A percentile compares a stretch with the other conserved stretches of the same genome.
Evolutionary conservation across 2,329 filamentous ascomycete genomes (phyloP).

Genomic region (Aspergillus quadrilineatus): DNA sequence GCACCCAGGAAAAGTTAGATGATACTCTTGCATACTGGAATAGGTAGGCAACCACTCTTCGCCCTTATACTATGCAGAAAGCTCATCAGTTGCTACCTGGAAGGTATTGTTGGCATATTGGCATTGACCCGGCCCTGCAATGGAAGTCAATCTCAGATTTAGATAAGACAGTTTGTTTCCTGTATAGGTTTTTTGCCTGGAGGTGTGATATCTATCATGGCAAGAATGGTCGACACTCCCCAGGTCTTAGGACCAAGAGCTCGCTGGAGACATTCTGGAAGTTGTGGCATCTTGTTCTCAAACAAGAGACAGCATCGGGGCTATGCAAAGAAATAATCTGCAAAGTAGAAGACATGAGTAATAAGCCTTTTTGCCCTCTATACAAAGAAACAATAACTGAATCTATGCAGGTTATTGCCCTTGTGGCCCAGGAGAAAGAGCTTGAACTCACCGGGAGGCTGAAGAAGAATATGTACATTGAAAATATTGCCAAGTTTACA

Average conservation of each 20-base stretch:
- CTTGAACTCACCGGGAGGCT: constrained; percentile 20
- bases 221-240: constrained; percentile 15
- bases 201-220: constrained; percentile 18
- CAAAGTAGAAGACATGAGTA: constrained; percentile 24
- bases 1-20: constrained; percentile 28
- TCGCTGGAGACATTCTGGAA: constrained; percentile 25
- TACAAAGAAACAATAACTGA: not conserved
- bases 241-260: constrained; percentile 21
- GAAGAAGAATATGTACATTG: constrained; percentile 35
- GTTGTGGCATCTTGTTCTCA: constrained; percentile 28
- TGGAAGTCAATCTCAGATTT: constrained; percentile 26
- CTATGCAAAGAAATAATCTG: constrained; percentile 22
- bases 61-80: not conserved
- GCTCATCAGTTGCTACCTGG: constrained; percentile 13
- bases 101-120: constrained; percentile 26
- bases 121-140: constrained; percentile 20
- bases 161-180: constrained; percentile 28
- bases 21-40: constrained; percentile 28
- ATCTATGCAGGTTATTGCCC: constrained; percentile 25
- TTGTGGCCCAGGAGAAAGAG: constrained; percentile 27
- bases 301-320: constrained; percentile 17
- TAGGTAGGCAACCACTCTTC: constrained; percentile 15
- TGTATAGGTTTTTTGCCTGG: constrained; percentile 27
- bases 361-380: constrained; percentile 7
- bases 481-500: constrained; percentile 32